Evolutionary conservation across 2,329 filamentous ascomycete species (phyloP).

Genomic region (Stemphylium beticola): DNA sequence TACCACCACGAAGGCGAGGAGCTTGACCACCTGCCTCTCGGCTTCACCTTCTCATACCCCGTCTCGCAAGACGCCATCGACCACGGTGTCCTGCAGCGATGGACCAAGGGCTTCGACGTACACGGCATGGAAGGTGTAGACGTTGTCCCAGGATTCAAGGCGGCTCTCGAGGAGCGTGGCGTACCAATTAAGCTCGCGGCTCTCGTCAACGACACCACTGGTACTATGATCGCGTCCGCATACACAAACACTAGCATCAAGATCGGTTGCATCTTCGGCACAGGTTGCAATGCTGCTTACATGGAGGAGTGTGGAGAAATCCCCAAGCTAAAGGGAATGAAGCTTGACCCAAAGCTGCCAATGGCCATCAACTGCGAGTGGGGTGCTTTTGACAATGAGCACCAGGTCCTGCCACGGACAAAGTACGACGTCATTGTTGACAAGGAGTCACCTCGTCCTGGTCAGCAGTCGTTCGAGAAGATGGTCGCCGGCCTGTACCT

Average conservation of each 20-base stretch:
- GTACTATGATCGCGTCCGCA: slow-evolving; percentile 92
- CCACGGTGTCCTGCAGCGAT: slow-evolving; percentile 88
- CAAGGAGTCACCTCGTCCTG: slow-evolving; percentile 87
- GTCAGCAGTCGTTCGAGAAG: slow-evolving; percentile 96
- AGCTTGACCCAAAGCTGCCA: slow-evolving; percentile 79
- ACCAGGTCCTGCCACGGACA: slow-evolving; percentile 84
- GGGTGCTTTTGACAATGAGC: slow-evolving; percentile 96
- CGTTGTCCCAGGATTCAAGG: slow-evolving; percentile 87
- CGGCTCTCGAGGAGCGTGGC: slow-evolving; percentile 73
- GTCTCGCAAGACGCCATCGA: slow-evolving; percentile 94
- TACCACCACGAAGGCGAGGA: slow-evolving; percentile 76
- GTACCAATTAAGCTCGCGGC: slow-evolving; percentile 93
- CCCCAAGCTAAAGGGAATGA: slow-evolving; percentile 91
- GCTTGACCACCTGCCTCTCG: slow-evolving; percentile 73
- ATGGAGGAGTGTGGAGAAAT: slow-evolving; percentile 93
- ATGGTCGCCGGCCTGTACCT: slow-evolving; percentile 96
- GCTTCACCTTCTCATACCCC: slow-evolving; percentile 97
- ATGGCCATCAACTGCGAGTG: slow-evolving; percentile 99
- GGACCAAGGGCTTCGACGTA: slow-evolving; percentile 98
- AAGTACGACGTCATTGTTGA: slow-evolving; percentile 88
- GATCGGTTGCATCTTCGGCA: slow-evolving; percentile 98
- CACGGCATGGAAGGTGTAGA: slow-evolving; percentile 88
- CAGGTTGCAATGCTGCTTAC: slow-evolving; percentile 97
- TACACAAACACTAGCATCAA: slow-evolving; percentile 95
- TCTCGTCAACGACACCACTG: slow-evolving; percentile 96